Evolutionary conservation across 2,329 filamentous ascomycete genomes (phyloP).

Genomic region (Pseudopithomyces maydicus): DNA sequence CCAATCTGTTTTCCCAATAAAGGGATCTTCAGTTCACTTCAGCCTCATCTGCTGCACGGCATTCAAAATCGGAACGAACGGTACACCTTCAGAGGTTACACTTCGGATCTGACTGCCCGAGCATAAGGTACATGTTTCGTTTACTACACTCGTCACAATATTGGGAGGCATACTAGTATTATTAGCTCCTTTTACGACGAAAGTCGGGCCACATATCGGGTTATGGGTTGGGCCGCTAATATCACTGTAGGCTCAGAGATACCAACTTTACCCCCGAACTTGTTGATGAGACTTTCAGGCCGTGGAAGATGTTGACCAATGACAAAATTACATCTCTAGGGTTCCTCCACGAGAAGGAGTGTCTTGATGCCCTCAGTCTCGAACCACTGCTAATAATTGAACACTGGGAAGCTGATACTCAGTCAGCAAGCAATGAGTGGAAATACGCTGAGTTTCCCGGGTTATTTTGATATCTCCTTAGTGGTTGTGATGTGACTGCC

Average conservation of each 20-base stretch:
- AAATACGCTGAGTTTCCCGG: neutral
- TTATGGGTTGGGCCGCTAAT: neutral
- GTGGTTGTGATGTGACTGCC: neutral
- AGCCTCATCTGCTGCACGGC: slow-evolving; percentile 39
- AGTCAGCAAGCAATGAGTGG: neutral
- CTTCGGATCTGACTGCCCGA: slow-evolving; percentile 27
- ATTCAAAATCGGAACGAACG: slow-evolving; percentile 36
- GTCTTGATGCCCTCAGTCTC: neutral
- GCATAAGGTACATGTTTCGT: slow-evolving; percentile 8
- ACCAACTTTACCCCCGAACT: neutral
- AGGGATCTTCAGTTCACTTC: slow-evolving; percentile 34
- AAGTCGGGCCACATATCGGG: slow-evolving; percentile 9
- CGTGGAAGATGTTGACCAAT: neutral
- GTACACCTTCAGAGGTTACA: slow-evolving; percentile 27
- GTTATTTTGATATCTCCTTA: neutral
- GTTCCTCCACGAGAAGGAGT: neutral
- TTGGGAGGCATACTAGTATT: neutral
- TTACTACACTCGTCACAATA: neutral
- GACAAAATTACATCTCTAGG: slow-evolving; percentile 5
- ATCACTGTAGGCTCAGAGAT: slow-evolving; percentile 1
- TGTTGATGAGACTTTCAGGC: neutral
- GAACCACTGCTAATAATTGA: slow-evolving; percentile 3
- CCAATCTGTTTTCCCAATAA: slow-evolving; percentile 18
- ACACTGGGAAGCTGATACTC: neutral
- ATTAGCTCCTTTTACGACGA: slow-evolving; percentile 2